Evolutionary conservation across 164 flowering plant genomes (phyloP).

Genomic region (Vitis rupestris): DNA sequence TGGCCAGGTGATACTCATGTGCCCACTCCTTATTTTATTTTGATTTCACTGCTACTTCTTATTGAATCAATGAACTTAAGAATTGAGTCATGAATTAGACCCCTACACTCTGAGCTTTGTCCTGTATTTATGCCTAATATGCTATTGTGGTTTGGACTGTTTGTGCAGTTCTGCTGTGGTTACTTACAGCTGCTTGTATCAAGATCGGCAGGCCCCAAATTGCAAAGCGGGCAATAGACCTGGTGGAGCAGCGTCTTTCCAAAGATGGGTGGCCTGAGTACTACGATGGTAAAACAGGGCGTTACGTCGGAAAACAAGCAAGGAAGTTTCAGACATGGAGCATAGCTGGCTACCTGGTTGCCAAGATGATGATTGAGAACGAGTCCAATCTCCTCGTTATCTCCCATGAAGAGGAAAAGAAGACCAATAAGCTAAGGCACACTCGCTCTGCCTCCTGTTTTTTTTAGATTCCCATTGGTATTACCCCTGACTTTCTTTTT

Average conservation of each 20-base stretch:
- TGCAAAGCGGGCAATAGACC: constrained; percentile 37
- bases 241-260: constrained; percentile 32
- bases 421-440: constrained; percentile 25
- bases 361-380: constrained; percentile 44
- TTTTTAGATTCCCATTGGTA: no score
- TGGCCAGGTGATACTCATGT: constrained; percentile 34
- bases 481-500: no score
- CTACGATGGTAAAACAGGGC: constrained; percentile 40
- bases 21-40: background rate
- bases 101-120: background rate
- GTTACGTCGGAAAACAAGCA: constrained; percentile 38
- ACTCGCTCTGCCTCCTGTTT: constrained; percentile 23
- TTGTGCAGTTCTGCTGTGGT: constrained; percentile 39
- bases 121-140: background rate
- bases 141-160: background rate
- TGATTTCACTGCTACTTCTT: no score
- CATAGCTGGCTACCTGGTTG: constrained; percentile 38
- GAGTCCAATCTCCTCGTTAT: constrained; percentile 32
- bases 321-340: constrained; percentile 41
- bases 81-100: no score
- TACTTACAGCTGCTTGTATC: constrained; percentile 42
- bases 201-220: constrained; percentile 36
- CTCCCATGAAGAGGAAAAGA: constrained; percentile 45
- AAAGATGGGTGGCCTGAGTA: constrained; percentile 50
- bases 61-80: no score